phyloP scores from a whole-genome alignment of 768 basidiomycete species.

The Boletus insuetus region DNA sequence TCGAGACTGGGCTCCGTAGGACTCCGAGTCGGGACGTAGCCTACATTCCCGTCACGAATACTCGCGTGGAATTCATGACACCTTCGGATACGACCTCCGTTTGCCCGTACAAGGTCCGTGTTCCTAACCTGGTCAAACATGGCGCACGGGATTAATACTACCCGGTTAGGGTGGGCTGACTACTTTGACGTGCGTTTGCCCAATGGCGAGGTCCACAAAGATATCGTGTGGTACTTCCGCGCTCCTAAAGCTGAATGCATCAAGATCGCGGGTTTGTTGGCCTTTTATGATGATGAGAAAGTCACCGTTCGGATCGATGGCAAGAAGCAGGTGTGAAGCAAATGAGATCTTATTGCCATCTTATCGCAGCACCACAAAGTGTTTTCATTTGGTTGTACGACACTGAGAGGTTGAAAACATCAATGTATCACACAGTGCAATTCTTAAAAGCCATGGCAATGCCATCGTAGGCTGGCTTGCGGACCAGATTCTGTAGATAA shows the following conservation, averaged over 20 bases:
- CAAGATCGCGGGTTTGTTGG: slow-evolving; percentile 48
- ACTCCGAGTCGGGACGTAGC: slow-evolving; percentile 45
- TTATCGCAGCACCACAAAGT: background rate
- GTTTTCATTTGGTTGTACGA: slow-evolving; percentile 1
- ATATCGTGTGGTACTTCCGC: slow-evolving; percentile 66
- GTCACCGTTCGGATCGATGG: slow-evolving; percentile 66
- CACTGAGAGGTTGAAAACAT: background rate
- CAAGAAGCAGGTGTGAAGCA: slow-evolving; percentile 41
- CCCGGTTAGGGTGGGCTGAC: slow-evolving; percentile 51
- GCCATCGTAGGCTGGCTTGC: slow-evolving; percentile 14
- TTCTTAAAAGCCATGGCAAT: slow-evolving; percentile 10
- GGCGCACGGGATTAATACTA: background rate
- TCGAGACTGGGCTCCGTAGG: slow-evolving; percentile 54
- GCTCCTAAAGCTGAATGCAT: slow-evolving; percentile 50
- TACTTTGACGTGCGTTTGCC: slow-evolving; percentile 53
- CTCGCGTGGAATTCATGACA: slow-evolving; percentile 46
- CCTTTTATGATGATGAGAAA: slow-evolving; percentile 69
- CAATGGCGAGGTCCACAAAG: slow-evolving; percentile 40
- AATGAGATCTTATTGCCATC: background rate
- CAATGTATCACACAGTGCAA: background rate
- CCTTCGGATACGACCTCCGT: slow-evolving; percentile 44
- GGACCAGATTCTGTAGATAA: slow-evolving; percentile 11
- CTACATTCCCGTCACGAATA: slow-evolving; percentile 60
- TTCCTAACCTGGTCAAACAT: background rate
- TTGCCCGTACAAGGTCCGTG: slow-evolving; percentile 64